Evolutionary conservation across 2,329 filamentous ascomycete species (phyloP).

Genomic region (Exophiala calicioides): DNA sequence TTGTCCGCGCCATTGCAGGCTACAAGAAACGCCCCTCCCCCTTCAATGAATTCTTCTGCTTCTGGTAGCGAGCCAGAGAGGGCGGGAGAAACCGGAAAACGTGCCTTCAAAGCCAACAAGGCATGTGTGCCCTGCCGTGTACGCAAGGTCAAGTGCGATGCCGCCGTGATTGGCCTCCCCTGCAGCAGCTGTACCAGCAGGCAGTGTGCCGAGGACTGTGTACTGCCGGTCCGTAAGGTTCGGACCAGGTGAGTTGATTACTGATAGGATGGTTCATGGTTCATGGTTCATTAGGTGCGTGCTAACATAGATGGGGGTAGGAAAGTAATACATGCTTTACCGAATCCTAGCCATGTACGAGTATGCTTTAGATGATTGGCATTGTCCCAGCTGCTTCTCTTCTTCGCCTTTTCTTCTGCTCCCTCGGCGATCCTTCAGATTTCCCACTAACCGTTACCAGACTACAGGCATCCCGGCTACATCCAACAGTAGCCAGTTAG

Average conservation of each 20-base stretch:
- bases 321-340: conserved; percentile 27
- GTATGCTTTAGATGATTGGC: conserved; percentile 11
- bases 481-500: conserved; percentile 21
- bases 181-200: conserved; percentile 32
- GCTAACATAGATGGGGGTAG: conserved; percentile 27
- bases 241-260: conserved; percentile 30
- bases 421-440: conserved; percentile 2
- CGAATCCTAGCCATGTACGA: conserved; percentile 22
- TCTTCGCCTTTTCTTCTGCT: conserved; percentile 7
- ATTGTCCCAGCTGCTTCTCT: conserved; percentile 22
- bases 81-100: conserved; percentile 10
- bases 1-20: conserved; percentile 6
- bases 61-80: conserved; percentile 28
- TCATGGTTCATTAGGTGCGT: conserved; percentile 5
- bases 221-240: conserved; percentile 29
- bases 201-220: conserved; percentile 29
- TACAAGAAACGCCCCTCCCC: conserved; percentile 18
- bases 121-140: conserved; percentile 30
- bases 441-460: conserved; percentile 22
- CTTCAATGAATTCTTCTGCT: conserved; percentile 23
- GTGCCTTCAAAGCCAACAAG: conserved; percentile 23
- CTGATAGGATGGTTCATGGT: conserved; percentile 18
- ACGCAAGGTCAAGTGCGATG: conserved; percentile 33
- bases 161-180: conserved; percentile 29
- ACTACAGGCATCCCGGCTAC: conserved; percentile 24